These are phyloP conservation scores for Colletotrichum acutatum DNA, from an alignment of 2,329 filamentous ascomycete species.

Conservation along the genomic window DNA sequence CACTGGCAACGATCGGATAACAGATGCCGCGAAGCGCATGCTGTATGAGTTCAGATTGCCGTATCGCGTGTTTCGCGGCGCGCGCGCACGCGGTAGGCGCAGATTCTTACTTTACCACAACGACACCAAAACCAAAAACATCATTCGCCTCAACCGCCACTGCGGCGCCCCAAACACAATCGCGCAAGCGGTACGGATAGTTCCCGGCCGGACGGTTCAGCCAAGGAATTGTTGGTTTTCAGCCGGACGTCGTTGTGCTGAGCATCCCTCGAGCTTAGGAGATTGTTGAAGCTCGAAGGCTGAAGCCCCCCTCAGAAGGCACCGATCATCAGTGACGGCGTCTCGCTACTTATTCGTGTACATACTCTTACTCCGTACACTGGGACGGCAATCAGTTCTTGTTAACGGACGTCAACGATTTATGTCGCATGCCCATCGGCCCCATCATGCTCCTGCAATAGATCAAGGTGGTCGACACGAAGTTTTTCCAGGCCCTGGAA, in stretches of 20 bases:
- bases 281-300: neutral
- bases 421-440: too few relatives aligned
- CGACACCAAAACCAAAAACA: neutral
- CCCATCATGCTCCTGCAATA: neutral
- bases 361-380: neutral
- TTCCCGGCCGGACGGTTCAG: slow-evolving; percentile 1
- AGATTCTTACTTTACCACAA: neutral
- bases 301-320: neutral
- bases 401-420: neutral
- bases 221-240: neutral
- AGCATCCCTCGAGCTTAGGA: neutral
- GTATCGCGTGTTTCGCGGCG: neutral
- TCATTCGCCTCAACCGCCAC: neutral
- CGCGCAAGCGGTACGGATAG: neutral
- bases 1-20: neutral
- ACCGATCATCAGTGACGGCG: neutral
- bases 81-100: neutral
- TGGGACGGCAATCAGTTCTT: neutral
- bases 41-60: neutral
- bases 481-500: neutral
- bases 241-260: neutral
- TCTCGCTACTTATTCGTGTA: neutral
- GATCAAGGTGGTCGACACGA: neutral
- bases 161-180: neutral
- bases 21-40: neutral